Evolutionary conservation across 306 rosid genomes (phyloP).

Genomic region (Prunus kanzakura): DNA sequence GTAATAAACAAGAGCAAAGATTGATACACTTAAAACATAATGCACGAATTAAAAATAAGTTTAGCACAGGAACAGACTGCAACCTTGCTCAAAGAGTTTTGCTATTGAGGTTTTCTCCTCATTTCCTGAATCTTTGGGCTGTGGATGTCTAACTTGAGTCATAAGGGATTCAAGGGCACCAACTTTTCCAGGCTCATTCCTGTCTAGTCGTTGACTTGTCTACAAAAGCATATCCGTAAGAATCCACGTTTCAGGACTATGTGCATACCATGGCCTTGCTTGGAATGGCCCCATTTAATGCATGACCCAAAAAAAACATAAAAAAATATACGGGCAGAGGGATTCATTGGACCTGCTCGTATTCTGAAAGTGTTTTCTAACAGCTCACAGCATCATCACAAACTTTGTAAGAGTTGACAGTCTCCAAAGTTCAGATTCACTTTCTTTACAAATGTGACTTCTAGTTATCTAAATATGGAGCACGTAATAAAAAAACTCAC

Average conservation of each 20-base stretch:
- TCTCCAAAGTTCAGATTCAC: neutral
- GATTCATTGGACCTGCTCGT: neutral
- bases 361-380: neutral
- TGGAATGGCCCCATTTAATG: neutral
- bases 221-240: constrained; percentile 30
- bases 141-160: constrained; percentile 61
- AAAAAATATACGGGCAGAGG: neutral
- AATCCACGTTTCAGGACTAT: constrained; percentile 18
- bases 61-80: constrained; percentile 16
- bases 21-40: neutral
- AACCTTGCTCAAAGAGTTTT: constrained; percentile 99
- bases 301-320: neutral
- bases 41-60: constrained; percentile 18
- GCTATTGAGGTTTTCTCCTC: constrained; percentile 91
- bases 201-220: constrained; percentile 63
- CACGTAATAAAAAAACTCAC: neutral
- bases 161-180: constrained; percentile 61
- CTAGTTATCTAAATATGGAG: neutral
- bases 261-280: neutral
- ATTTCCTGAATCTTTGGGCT: constrained; percentile 55
- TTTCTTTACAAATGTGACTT: neutral
- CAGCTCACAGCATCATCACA: neutral
- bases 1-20: constrained; percentile 20
- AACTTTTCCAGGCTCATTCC: constrained; percentile 51
- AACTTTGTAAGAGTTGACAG: neutral